Evolutionary conservation across 352 stramenopile species (phyloP).

Genomic region (Pythium scleroteichum): DNA sequence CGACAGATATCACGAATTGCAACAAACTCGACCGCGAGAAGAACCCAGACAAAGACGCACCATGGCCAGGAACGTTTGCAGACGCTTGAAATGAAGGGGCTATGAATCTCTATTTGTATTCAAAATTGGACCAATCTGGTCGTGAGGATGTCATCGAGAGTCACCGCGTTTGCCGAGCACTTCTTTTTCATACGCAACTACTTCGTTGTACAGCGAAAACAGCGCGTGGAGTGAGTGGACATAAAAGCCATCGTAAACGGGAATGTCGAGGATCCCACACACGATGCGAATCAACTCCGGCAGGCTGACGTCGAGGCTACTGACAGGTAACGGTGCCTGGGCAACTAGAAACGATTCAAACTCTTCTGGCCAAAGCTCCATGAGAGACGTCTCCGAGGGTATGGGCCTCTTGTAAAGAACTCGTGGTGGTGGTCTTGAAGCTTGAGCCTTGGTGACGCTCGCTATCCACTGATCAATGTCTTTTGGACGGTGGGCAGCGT

Average conservation of each 20-base stretch:
- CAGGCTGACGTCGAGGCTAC: slow-evolving; percentile 81
- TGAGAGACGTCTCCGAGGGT: slow-evolving; percentile 72
- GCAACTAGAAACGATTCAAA: slow-evolving; percentile 69
- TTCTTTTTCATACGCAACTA: slow-evolving; percentile 58
- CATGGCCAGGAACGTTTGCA: slow-evolving; percentile 79
- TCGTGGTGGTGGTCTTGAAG: slow-evolving; percentile 64
- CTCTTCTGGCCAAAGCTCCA: slow-evolving; percentile 90
- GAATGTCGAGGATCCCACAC: slow-evolving; percentile 92
- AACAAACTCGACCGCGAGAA: slow-evolving; percentile 73
- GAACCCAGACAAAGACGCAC: slow-evolving; percentile 66
- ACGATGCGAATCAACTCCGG: slow-evolving; percentile 84
- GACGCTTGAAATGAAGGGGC: slow-evolving; percentile 33
- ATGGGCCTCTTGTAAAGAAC: slow-evolving; percentile 89
- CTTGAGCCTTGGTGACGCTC: slow-evolving; percentile 89
- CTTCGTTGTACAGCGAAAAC: slow-evolving; percentile 90
- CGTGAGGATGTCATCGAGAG: not conserved
- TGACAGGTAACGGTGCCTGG: slow-evolving; percentile 26
- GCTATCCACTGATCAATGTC: slow-evolving; percentile 93
- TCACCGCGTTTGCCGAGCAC: slow-evolving; percentile 4
- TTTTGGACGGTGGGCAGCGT: slow-evolving; percentile 77
- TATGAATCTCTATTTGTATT: not conserved
- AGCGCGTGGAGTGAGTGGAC: slow-evolving; percentile 91
- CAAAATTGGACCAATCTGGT: not conserved
- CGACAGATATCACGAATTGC: slow-evolving; percentile 60
- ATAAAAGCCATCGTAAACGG: slow-evolving; percentile 76